Evolutionary conservation across 257 asterid genomes (phyloP).

Genomic region (Nicotiana sylvestris): DNA sequence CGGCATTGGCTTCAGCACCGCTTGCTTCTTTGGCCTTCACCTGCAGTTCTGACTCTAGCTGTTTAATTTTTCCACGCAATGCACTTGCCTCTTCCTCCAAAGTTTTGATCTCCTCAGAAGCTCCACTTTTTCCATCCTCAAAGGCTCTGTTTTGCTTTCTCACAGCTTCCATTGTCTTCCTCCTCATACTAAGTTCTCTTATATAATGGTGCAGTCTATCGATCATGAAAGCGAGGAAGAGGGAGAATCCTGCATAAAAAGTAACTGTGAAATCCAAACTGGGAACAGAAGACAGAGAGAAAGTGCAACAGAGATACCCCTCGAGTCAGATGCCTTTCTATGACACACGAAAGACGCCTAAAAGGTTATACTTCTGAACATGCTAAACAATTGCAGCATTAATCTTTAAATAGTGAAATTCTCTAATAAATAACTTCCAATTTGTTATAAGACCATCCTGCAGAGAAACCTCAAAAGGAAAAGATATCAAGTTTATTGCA

Average conservation of each 20-base stretch:
- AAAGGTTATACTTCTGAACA: neutral
- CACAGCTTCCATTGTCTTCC: conserved; percentile 64
- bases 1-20: conserved; percentile 63
- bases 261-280: conserved; percentile 3
- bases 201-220: conserved; percentile 84
- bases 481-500: neutral
- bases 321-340: neutral
- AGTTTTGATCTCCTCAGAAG: conserved; percentile 41
- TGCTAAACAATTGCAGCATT: neutral
- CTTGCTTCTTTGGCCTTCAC: conserved; percentile 52
- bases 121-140: conserved; percentile 46
- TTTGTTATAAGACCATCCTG: neutral
- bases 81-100: conserved; percentile 53
- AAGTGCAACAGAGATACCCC: neutral
- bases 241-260: conserved; percentile 55
- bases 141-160: conserved; percentile 61
- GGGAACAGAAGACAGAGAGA: neutral
- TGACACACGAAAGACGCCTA: neutral
- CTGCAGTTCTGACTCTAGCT: conserved; percentile 54
- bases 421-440: neutral
- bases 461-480: neutral
- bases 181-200: conserved; percentile 70
- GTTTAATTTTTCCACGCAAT: conserved; percentile 37
- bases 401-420: neutral
- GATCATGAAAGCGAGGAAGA: conserved; percentile 77